A percentile compares a stretch with the other conserved stretches of the same genome.
phyloP scores from a whole-genome alignment of 768 basidiomycete species.

The Podaxis sp. region DNA sequence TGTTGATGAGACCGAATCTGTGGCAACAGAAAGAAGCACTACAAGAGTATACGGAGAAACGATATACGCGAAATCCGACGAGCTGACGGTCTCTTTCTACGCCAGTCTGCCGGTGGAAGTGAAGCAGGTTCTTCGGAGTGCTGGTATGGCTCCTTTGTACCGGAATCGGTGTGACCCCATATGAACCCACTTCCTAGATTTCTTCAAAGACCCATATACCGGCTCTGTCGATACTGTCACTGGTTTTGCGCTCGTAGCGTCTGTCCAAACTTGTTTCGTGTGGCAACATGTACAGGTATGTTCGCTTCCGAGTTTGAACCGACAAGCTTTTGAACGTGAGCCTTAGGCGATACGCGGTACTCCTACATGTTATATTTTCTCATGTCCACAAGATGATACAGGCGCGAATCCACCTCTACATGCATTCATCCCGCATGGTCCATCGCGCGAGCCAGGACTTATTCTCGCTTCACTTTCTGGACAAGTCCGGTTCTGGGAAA shows the following conservation, averaged over 20 bases:
- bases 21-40: constrained; percentile 30
- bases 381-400: constrained; percentile 51
- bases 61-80: constrained; percentile 69
- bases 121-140: constrained; percentile 62
- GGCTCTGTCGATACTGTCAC: constrained; percentile 70
- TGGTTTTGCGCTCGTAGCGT: constrained; percentile 71
- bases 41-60: constrained; percentile 35
- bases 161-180: constrained; percentile 6
- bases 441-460: constrained; percentile 80
- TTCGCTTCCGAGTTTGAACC: not conserved
- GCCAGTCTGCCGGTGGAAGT: constrained; percentile 70
- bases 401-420: constrained; percentile 43
- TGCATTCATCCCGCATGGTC: constrained; percentile 63
- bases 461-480: constrained; percentile 72
- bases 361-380: constrained; percentile 81
- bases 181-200: constrained; percentile 39
- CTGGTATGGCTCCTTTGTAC: constrained; percentile 40
- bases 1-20: constrained; percentile 49
- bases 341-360: constrained; percentile 57
- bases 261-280: constrained; percentile 71
- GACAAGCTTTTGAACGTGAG: constrained; percentile 1
- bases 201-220: constrained; percentile 60
- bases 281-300: constrained; percentile 75
- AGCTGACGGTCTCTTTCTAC: constrained; percentile 63
- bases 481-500: constrained; percentile 82